phyloP scores from a whole-genome alignment of 1,139 yeast genomes.

The Scheffersomyces segobiensis region DNA sequence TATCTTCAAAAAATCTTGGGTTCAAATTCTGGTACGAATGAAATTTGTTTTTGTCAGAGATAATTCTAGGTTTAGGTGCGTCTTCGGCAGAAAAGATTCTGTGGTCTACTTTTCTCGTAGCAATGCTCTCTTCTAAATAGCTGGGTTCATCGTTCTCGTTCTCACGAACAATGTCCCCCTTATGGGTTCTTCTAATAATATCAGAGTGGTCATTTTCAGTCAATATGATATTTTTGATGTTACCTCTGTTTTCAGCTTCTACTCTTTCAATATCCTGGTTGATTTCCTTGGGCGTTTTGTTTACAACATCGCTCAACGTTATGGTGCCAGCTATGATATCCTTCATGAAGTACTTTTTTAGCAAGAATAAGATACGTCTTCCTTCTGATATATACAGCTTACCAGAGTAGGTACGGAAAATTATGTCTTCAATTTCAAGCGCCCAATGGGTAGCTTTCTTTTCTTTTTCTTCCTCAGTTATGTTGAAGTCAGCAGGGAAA shows the following conservation, averaged over 20 bases:
- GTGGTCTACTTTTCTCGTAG: constrained; percentile 44
- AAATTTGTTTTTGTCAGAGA: constrained; percentile 3
- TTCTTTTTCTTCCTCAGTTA: constrained; percentile 27
- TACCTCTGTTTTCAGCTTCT: constrained; percentile 66
- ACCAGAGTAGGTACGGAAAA: constrained; percentile 25
- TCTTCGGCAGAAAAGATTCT: constrained; percentile 29
- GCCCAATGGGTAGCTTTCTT: constrained; percentile 40
- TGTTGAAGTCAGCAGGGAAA: constrained; percentile 37
- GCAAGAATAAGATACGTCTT: constrained; percentile 38
- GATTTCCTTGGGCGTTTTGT: constrained; percentile 62
- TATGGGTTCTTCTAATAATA: constrained; percentile 70
- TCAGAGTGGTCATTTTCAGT: constrained; percentile 17
- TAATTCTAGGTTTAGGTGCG: neutral
- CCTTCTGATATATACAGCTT: constrained; percentile 43
- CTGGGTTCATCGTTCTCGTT: constrained; percentile 28
- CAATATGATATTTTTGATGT: constrained; percentile 18
- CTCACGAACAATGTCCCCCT: constrained; percentile 69
- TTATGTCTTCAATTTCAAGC: constrained; percentile 40
- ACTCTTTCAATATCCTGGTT: constrained; percentile 72
- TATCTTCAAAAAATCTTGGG: constrained; percentile 19
- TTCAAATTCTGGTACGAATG: constrained; percentile 13
- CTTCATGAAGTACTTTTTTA: constrained; percentile 43
- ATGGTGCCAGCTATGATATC: constrained; percentile 50
- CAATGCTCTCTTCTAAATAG: constrained; percentile 31
- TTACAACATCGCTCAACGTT: constrained; percentile 52